Conservation (phyloP, 148 eudicot genomes). For the Heliosperma pusillum region DNA sequence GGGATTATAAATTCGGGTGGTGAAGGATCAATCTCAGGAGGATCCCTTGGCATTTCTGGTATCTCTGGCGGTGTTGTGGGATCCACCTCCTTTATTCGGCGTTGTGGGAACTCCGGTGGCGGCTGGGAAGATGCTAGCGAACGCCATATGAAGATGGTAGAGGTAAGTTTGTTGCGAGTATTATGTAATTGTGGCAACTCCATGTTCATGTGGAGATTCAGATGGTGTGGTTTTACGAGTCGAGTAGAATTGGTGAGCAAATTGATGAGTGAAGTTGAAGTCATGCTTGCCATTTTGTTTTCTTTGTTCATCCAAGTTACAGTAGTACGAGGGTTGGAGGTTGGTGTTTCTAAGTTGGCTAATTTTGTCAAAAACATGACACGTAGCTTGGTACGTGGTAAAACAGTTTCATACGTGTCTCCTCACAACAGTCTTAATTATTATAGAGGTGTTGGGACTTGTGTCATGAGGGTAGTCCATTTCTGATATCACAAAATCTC, state of each 20-base stretch:
- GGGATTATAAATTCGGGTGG: constrained; percentile 14
- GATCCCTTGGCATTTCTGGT: not conserved
- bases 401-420: not conserved
- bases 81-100: constrained; percentile 10
- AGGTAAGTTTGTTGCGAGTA: not conserved
- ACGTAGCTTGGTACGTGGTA: not conserved
- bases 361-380: not conserved
- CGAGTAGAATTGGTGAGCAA: constrained; percentile 11
- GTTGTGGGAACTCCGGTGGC: constrained; percentile 24
- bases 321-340: not conserved
- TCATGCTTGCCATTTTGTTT: constrained; percentile 4
- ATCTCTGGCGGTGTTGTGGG: constrained; percentile 20
- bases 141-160: not conserved
- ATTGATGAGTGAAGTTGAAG: constrained; percentile 7
- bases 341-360: not conserved
- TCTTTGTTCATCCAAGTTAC: too few relatives aligned
- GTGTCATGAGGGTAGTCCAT: too few relatives aligned
- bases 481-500: too few relatives aligned
- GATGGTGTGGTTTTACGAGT: not conserved
- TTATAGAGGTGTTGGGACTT: not conserved
- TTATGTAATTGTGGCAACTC: not conserved
- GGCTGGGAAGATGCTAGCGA: not conserved
- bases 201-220: not conserved
- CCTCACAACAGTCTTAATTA: not conserved
- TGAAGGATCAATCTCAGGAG: constrained; percentile 15